phyloP scores from a whole-genome alignment of 2,329 filamentous ascomycete species.

The Diaporthe amygdali region DNA sequence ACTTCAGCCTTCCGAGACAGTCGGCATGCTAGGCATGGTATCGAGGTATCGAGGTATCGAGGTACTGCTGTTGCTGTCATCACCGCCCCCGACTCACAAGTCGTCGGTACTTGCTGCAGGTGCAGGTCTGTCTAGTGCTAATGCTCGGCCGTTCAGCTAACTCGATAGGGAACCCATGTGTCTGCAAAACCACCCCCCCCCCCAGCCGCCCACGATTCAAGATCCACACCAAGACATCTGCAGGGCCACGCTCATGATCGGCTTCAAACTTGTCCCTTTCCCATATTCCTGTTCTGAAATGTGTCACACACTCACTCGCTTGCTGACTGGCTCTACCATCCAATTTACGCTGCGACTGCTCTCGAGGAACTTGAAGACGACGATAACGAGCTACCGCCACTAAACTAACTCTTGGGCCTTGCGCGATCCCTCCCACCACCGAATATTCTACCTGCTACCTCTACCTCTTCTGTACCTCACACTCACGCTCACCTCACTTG shows the following conservation, averaged over 20 bases:
- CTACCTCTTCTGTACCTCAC: background rate
- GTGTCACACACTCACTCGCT: background rate
- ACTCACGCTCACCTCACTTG: background rate
- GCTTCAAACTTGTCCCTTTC: constrained; percentile 2
- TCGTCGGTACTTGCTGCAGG: background rate
- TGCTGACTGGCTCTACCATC: background rate
- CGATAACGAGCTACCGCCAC: background rate
- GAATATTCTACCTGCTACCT: background rate
- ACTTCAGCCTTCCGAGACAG: background rate
- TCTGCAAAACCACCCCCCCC: background rate
- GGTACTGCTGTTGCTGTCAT: background rate
- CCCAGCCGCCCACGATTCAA: constrained; percentile 10
- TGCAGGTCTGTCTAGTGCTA: background rate
- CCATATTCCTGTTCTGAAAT: background rate
- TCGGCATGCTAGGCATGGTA: background rate
- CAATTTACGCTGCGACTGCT: background rate
- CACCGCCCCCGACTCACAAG: background rate
- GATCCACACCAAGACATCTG: background rate
- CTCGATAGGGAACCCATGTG: constrained; percentile 7
- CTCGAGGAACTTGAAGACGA: background rate
- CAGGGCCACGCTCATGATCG: background rate
- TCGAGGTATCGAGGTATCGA: background rate
- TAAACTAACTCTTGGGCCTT: background rate
- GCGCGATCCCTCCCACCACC: background rate
- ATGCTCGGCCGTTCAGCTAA: background rate